phyloP scores from a whole-genome alignment of 257 asterid genomes.

The Buddleja alternifolia region DNA sequence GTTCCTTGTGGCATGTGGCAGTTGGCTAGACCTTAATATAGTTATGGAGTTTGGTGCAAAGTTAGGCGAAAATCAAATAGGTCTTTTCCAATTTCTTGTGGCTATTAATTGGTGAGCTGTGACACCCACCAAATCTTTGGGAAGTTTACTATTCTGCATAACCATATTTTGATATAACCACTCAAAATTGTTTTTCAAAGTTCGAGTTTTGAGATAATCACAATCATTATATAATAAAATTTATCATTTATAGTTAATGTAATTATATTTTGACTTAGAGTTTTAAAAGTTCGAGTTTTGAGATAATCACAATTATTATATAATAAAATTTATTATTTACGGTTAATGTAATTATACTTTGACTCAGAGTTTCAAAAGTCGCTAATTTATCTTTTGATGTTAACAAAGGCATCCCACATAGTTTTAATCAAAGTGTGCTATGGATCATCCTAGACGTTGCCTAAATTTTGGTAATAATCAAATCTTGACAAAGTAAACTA shows the following conservation, averaged over 20 bases:
- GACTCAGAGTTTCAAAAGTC: no score
- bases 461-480: constrained; percentile 31
- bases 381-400: constrained; percentile 30
- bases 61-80: constrained; percentile 40
- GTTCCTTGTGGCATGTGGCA: no score
- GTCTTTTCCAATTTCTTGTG: constrained; percentile 22
- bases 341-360: no score
- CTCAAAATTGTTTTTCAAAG: no score
- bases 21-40: no score
- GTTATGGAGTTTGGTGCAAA: constrained; percentile 6
- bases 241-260: no score
- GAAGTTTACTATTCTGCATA: constrained; percentile 14
- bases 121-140: constrained; percentile 45
- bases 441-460: constrained; percentile 35
- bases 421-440: constrained; percentile 45
- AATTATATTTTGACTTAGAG: no score
- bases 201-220: background rate
- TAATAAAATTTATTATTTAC: no score
- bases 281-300: background rate
- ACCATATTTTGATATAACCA: no score
- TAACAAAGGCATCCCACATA: constrained; percentile 35
- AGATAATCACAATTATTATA: background rate
- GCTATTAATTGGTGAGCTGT: constrained; percentile 51
- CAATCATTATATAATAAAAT: background rate
- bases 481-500: constrained; percentile 24